Base-by-base conservation (phyloP, 768 basidiomycete genomes). In the Postia placenta region DNA sequence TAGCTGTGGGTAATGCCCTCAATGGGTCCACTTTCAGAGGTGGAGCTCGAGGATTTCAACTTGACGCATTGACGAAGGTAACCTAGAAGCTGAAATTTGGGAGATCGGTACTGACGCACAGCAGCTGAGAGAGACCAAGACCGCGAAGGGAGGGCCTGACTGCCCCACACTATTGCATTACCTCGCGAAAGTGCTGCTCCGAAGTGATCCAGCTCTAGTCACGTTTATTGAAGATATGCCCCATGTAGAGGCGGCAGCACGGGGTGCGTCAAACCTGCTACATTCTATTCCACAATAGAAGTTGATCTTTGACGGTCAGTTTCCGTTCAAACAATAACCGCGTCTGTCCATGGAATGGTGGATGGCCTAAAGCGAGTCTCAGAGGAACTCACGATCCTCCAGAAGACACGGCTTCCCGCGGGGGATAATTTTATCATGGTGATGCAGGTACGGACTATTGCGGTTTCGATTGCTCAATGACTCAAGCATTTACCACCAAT, bases 81-180 rank as follows among this genome's bases (percentile, higher is more conserved):
- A 17, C 62, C 27, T 36, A 15, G 30, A 1, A 2, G 2, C 19
- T 15, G 9, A 14, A 39, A 39, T 38, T 25, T 27, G n/a, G 17
- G 11, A 25, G 2, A 9, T 7, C 14, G 9, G 15, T 3, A 39
- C n/a, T 19, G 17, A 52, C 19, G 19, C 30, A 28, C 6, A 35
- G 26, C 53, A 95, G 92, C 67, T 92, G 68, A 85, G 81, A 60
- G 91, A 93, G 56, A 92, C 85, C 6, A 89, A 80, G 66, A 87
- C 89, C 0, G 80, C 77, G 0, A 83, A 79, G 49, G 78, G 77
- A 0, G 77, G 78, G 0, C 42, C 78, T 0, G 80, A 80, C 5
- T 94, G 90, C 55, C 91, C 92, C 0, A 95, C 92, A 0, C 69
- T 97, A n/a, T 72, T 96, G 11, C 93, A 95, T 63, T 95, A 92